phyloP scores from a whole-genome alignment of 2,329 filamentous ascomycete species.

The Colletotrichum melonis region DNA sequence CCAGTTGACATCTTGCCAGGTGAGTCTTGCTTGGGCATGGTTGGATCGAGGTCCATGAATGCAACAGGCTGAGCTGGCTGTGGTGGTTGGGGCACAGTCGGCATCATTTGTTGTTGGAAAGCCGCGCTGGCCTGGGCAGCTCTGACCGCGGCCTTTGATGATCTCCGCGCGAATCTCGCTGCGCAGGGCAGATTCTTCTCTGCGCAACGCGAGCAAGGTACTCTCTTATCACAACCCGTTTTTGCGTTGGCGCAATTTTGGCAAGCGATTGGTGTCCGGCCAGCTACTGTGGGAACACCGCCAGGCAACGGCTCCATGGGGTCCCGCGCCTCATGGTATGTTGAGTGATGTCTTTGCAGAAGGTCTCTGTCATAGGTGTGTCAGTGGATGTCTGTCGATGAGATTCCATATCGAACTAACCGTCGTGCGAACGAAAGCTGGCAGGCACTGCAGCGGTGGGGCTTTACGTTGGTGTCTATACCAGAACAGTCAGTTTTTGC shows the following conservation, averaged over 20 bases:
- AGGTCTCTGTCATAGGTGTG: conserved; percentile 54
- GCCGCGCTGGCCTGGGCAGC: conserved; percentile 54
- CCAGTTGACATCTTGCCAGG: conserved; percentile 41
- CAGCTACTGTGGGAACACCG: conserved; percentile 53
- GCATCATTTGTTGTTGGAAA: conserved; percentile 42
- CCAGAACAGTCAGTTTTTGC: conserved; percentile 30
- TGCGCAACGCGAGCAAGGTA: conserved; percentile 50
- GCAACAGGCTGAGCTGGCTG: conserved; percentile 44
- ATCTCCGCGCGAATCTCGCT: conserved; percentile 61
- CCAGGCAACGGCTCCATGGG: conserved; percentile 57
- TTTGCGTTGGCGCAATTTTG: conserved; percentile 52
- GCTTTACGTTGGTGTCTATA: conserved; percentile 66
- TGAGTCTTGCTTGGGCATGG: conserved; percentile 40
- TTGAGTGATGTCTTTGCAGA: conserved; percentile 61
- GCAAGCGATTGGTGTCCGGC: conserved; percentile 52
- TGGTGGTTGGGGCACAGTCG: conserved; percentile 29
- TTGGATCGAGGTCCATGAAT: conserved; percentile 51
- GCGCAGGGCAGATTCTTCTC: conserved; percentile 51
- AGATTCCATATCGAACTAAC: conserved; percentile 42
- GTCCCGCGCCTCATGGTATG: conserved; percentile 62
- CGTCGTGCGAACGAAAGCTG: conserved; percentile 62
- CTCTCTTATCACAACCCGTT: conserved; percentile 52
- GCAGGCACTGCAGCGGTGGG: conserved; percentile 61
- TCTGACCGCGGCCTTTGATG: conserved; percentile 59
- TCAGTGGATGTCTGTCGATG: conserved; percentile 18